Conservation (phyloP, 2,329 filamentous ascomycete genomes). For the Zasmidium angulare region DNA sequence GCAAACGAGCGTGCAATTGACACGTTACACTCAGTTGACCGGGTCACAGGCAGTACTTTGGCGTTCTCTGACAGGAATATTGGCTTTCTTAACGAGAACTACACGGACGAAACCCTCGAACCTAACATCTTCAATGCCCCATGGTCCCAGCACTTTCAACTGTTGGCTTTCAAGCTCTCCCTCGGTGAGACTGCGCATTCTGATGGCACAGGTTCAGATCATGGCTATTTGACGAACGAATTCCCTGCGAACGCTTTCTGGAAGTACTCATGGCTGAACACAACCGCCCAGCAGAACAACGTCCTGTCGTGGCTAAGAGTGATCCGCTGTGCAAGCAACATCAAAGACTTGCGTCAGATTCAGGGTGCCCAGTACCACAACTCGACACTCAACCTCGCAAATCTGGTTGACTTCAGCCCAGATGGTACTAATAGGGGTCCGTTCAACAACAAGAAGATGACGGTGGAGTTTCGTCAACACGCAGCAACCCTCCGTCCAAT, state of each 20-base stretch:
- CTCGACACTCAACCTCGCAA: conserved; percentile 16
- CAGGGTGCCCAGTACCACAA: conserved; percentile 2
- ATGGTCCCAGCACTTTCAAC: conserved; percentile 10
- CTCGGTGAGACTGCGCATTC: background rate
- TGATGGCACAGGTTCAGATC: background rate
- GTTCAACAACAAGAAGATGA: conserved; percentile 14
- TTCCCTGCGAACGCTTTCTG: conserved; percentile 5
- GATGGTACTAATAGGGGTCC: background rate
- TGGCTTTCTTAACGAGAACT: background rate
- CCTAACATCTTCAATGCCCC: conserved; percentile 13
- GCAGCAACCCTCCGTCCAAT: conserved; percentile 24
- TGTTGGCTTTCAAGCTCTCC: background rate
- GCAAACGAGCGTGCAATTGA: conserved; percentile 33
- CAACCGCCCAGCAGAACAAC: conserved; percentile 7
- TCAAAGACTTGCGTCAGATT: conserved; percentile 9
- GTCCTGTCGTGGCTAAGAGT: conserved; percentile 10
- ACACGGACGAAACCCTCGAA: background rate
- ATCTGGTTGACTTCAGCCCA: conserved; percentile 5
- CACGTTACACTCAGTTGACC: conserved; percentile 24
- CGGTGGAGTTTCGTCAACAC: conserved; percentile 35
- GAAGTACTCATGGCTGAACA: background rate
- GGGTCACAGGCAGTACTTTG: conserved; percentile 17
- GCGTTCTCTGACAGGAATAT: background rate
- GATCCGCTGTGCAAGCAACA: conserved; percentile 9
- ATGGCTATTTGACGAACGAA: background rate